Percentiles rank a stretch among this genome's conserved stretches.
These are phyloP conservation scores for Penicillium riverlandense DNA, from an alignment of 495 filamentous ascomycete species.

Conservation along the genomic window DNA sequence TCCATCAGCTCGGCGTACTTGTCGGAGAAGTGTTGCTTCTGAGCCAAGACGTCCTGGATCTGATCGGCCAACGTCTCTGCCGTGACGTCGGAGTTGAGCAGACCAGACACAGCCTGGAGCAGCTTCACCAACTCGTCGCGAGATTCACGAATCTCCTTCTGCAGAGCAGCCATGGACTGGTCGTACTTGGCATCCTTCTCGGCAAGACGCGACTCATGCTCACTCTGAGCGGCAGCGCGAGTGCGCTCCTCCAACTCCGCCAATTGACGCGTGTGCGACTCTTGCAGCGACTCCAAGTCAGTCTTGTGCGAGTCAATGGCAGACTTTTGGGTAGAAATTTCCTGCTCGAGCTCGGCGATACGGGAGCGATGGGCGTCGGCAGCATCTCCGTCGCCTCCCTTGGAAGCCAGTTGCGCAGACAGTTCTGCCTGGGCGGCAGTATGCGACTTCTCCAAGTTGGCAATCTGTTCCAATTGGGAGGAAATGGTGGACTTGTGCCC, in stretches of 20 bases:
- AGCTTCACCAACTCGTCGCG: constrained; percentile 62
- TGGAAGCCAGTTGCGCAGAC: constrained; percentile 27
- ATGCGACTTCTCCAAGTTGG: constrained; percentile 59
- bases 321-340: constrained; percentile 49
- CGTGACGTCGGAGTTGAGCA: constrained; percentile 44
- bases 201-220: constrained; percentile 37
- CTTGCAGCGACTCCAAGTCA: constrained; percentile 45
- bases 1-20: constrained; percentile 39
- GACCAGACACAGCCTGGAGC: constrained; percentile 39
- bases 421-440: constrained; percentile 51
- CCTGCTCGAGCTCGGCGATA: constrained; percentile 48
- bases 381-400: constrained; percentile 25
- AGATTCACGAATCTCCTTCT: constrained; percentile 63
- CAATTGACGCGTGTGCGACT: constrained; percentile 47
- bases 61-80: constrained; percentile 38
- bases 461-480: constrained; percentile 53
- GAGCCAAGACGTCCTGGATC: constrained; percentile 37
- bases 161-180: constrained; percentile 50
- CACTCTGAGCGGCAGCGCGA: constrained; percentile 31
- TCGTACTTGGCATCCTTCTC: constrained; percentile 51
- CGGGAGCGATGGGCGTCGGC: constrained; percentile 44
- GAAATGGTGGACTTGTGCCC: constrained; percentile 68
- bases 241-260: constrained; percentile 37
- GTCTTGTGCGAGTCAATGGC: constrained; percentile 46
- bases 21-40: constrained; percentile 39